Evolutionary conservation across 768 basidiomycete genomes (phyloP).

Genomic region (Sutorius australiensis): DNA sequence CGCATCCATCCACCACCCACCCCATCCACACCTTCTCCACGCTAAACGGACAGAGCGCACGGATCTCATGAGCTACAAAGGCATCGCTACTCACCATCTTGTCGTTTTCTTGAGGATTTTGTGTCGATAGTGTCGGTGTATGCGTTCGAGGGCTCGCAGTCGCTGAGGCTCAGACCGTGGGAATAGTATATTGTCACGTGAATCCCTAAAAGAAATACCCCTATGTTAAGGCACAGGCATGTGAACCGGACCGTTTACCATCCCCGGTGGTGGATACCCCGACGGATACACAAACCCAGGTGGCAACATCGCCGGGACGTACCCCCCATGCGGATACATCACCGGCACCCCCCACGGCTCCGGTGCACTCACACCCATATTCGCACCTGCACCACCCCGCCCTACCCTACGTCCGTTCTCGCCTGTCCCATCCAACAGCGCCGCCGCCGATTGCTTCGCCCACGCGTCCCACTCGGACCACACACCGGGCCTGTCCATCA

Average conservation of each 20-base stretch:
- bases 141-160: neutral
- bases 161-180: conserved; percentile 21
- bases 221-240: neutral
- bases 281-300: conserved; percentile 18
- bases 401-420: neutral
- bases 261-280: conserved; percentile 10
- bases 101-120: conserved; percentile 35
- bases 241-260: neutral
- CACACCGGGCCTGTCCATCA: neutral
- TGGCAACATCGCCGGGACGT: conserved; percentile 9
- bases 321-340: conserved; percentile 25
- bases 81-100: conserved; percentile 43
- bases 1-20: conserved; percentile 20
- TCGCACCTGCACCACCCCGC: neutral
- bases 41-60: conserved; percentile 2
- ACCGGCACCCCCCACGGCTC: conserved; percentile 5
- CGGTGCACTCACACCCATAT: neutral
- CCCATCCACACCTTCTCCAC: conserved; percentile 20
- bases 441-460: conserved; percentile 22
- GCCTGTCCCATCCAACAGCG: conserved; percentile 4
- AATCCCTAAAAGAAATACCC: neutral
- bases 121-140: conserved; percentile 15
- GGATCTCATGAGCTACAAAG: conserved; percentile 8
- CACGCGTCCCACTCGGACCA: conserved; percentile 24
- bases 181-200: conserved; percentile 11